phyloP scores from a whole-genome alignment of 495 filamentous ascomycete genomes.

The Massariosphaeria phaeospora region DNA sequence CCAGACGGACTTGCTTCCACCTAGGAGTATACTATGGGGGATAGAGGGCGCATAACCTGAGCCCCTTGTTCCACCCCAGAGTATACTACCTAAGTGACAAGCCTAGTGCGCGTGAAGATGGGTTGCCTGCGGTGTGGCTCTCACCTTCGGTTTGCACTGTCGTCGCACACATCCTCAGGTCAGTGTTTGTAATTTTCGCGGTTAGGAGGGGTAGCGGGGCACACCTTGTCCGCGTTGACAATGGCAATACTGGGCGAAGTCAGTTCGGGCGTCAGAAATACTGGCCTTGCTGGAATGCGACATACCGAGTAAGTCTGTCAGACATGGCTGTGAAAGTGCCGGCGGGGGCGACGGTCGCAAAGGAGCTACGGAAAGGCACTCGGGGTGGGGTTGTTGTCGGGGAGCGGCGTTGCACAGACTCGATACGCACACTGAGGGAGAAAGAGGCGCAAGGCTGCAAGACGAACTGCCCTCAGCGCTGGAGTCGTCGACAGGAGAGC shows the following conservation, averaged over 20 bases:
- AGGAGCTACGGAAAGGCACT: not conserved
- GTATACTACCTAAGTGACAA: no score
- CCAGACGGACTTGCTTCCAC: no score
- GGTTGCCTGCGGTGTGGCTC: slow-evolving; percentile 3
- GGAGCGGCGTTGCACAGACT: not conserved
- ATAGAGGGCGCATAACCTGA: not conserved
- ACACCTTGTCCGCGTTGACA: slow-evolving; percentile 96
- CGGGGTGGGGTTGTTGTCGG: not conserved
- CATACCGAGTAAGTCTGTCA: slow-evolving; percentile 74
- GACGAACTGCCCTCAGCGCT: no score
- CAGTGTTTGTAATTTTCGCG: slow-evolving; percentile 21
- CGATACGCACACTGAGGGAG: no score
- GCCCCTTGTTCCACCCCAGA: no score
- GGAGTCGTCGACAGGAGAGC: no score
- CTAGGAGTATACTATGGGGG: no score
- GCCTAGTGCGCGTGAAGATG: no score
- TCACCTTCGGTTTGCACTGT: slow-evolving; percentile 92
- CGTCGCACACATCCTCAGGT: slow-evolving; percentile 14
- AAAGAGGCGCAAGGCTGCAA: no score
- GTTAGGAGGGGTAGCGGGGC: slow-evolving; percentile 40
- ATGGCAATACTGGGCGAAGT: slow-evolving; percentile 76
- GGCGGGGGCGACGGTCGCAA: no score
- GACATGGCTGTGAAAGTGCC: slow-evolving; percentile 66
- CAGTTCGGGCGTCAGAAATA: not conserved
- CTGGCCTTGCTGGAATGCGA: not conserved